Evolutionary conservation across 225 moss, liverwort and hornwort species (phyloP).

Genomic region (Pseudisothecium myosuroides): DNA sequence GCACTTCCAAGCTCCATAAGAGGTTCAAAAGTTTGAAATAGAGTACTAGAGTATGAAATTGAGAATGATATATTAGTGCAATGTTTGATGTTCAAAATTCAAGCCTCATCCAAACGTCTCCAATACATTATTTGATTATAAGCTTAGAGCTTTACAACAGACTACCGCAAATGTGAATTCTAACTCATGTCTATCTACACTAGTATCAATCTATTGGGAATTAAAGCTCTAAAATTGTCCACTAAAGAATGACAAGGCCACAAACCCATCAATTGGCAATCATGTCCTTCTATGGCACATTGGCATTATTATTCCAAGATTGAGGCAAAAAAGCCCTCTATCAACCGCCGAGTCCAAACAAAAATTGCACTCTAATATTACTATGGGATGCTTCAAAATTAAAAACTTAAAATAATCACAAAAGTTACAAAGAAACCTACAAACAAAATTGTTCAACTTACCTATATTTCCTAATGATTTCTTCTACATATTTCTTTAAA

Average conservation of each 20-base stretch:
- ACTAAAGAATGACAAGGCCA: not conserved
- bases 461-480: no score
- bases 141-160: not conserved
- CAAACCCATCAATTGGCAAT: not conserved
- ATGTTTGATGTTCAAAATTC: not conserved
- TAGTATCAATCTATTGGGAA: not conserved
- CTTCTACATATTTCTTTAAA: no score
- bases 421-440: not conserved
- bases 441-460: no score
- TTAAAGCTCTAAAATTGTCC: not conserved
- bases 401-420: not conserved
- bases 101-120: not conserved
- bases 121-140: not conserved
- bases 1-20: not conserved
- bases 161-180: not conserved
- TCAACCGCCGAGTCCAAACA: not conserved
- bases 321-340: not conserved
- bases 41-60: not conserved
- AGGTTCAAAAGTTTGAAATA: not conserved
- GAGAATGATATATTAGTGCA: not conserved
- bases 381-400: not conserved
- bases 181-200: not conserved
- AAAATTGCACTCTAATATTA: not conserved
- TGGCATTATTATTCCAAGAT: accelerated
- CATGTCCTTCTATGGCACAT: not conserved